Conservation (phyloP, 2,329 filamentous ascomycete genomes). For the Arthrobotrys musiformis region DNA sequence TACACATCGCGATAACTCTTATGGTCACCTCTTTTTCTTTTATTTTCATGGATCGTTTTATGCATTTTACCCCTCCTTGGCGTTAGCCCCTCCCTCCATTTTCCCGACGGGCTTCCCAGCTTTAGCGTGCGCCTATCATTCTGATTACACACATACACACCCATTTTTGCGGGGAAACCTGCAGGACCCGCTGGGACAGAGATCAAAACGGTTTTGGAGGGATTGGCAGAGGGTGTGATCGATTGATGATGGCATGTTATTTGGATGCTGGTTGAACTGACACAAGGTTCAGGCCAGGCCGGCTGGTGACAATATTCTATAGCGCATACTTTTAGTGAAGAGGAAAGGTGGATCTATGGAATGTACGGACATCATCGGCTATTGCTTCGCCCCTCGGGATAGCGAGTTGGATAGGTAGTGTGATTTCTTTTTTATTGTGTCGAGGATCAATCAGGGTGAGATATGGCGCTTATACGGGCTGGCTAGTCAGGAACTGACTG, state of each 20-base stretch:
- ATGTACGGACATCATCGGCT: conserved; percentile 1
- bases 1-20: conserved; percentile 3
- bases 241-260: neutral
- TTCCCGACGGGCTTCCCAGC: neutral
- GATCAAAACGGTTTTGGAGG: neutral
- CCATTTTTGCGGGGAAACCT: conserved; percentile 32
- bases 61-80: conserved; percentile 27
- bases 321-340: neutral
- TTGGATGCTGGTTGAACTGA: neutral
- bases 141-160: conserved; percentile 32
- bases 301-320: too few species aligned
- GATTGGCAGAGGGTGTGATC: neutral
- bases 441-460: neutral
- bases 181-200: conserved; percentile 7
- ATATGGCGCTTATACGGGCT: conserved; percentile 4
- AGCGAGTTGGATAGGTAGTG: neutral
- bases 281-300: neutral
- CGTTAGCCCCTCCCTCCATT: conserved; percentile 29
- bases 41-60: neutral
- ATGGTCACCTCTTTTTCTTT: too few species aligned
- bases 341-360: conserved; percentile 3
- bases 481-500: conserved; percentile 10
- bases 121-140: conserved; percentile 32
- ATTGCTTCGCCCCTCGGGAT: neutral
- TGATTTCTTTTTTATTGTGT: neutral